These are phyloP conservation scores for Penicillium palitans DNA, from an alignment of 2,329 filamentous ascomycete species.

Conservation along the genomic window DNA sequence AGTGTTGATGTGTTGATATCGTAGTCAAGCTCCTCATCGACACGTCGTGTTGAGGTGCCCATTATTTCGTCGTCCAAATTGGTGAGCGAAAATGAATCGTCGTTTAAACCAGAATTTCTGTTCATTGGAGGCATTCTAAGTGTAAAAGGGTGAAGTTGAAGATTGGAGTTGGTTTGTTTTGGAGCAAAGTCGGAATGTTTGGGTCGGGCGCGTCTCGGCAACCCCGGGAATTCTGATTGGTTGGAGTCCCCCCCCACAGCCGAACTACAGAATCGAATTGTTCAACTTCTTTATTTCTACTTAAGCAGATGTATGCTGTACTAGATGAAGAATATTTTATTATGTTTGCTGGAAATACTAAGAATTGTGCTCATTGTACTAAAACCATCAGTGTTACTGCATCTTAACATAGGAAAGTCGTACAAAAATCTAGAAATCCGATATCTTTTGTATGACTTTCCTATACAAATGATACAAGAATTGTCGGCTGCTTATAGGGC, in stretches of 20 bases:
- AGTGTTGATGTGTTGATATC: constrained; percentile 50
- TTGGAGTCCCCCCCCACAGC: not conserved
- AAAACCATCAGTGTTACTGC: not conserved
- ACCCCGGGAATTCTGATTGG: constrained; percentile 12
- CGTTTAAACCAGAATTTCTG: not conserved
- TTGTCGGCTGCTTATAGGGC: too few species aligned
- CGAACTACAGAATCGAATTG: not conserved
- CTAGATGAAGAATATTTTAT: not conserved
- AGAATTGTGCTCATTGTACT: not conserved
- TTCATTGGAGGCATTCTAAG: constrained; percentile 8
- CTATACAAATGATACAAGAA: not conserved
- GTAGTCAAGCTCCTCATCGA: constrained; percentile 43
- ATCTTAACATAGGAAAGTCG: not conserved
- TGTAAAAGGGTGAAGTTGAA: not conserved
- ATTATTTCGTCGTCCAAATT: constrained; percentile 39
- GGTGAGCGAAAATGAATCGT: constrained; percentile 20
- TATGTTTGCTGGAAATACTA: not conserved
- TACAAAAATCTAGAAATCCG: not conserved
- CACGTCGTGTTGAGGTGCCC: constrained; percentile 25
- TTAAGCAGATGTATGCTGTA: not conserved
- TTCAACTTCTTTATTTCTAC: not conserved
- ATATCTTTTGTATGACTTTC: not conserved
- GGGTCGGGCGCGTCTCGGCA: constrained; percentile 18
- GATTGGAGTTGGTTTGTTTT: constrained; percentile 15
- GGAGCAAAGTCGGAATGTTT: constrained; percentile 15